Evolutionary conservation across 1,139 yeast species (phyloP).

Genomic region (Entelexis paramagnoliae): DNA sequence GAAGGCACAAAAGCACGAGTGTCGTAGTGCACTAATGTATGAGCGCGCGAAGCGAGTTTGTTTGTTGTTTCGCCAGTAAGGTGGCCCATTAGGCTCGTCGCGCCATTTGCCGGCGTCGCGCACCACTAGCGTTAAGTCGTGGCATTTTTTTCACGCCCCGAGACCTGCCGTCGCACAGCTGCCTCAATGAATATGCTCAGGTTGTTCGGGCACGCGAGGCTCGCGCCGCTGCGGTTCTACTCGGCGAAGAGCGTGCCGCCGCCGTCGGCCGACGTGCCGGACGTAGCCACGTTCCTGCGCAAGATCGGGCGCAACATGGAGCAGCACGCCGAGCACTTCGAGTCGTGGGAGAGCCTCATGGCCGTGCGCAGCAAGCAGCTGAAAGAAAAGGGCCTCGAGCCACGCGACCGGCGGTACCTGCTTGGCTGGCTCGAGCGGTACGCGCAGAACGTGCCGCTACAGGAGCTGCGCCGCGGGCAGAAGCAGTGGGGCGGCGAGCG

Average conservation of each 20-base stretch:
- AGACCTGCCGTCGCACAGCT: background rate
- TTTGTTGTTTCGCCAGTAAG: no score
- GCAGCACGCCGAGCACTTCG: conserved; percentile 63
- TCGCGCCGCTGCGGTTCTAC: background rate
- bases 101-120: no score
- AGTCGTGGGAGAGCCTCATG: conserved; percentile 63
- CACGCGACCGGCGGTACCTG: conserved; percentile 51
- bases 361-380: conserved; percentile 44
- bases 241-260: conserved; percentile 3
- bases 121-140: background rate
- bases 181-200: background rate
- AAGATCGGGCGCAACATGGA: conserved; percentile 65
- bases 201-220: background rate
- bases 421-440: conserved; percentile 39
- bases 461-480: conserved; percentile 53
- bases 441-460: conserved; percentile 49
- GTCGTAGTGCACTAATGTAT: no score
- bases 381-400: conserved; percentile 74
- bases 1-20: no score
- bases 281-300: conserved; percentile 57
- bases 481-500: conserved; percentile 88
- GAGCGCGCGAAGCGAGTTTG: no score
- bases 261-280: conserved; percentile 51
- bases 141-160: background rate
- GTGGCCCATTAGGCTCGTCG: no score